These are phyloP conservation scores for Hebeloma cylindrosporum DNA, from an alignment of 768 basidiomycete genomes.

Conservation along the genomic window DNA sequence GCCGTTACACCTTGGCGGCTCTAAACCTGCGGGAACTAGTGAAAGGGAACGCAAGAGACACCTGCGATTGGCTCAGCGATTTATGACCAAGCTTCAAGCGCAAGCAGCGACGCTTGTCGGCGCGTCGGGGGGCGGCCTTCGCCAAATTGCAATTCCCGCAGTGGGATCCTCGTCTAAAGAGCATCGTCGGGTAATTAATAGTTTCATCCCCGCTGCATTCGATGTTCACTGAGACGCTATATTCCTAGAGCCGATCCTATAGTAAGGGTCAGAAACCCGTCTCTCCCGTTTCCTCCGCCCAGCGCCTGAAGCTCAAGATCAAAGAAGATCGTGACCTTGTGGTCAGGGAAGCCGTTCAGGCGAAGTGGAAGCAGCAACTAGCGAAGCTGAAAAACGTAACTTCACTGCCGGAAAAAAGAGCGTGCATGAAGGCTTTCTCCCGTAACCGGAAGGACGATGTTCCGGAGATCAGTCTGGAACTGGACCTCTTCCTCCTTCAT, in stretches of 20 bases:
- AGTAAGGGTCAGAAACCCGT: too few species aligned
- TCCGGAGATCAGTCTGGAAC: conserved; percentile 47
- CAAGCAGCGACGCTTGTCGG: conserved; percentile 67
- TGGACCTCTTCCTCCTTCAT: conserved; percentile 52
- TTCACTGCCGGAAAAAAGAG: conserved; percentile 31
- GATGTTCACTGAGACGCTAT: too few species aligned
- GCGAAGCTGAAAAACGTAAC: conserved; percentile 35
- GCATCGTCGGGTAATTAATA: neutral
- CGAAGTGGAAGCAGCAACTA: conserved; percentile 58
- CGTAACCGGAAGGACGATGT: conserved; percentile 47
- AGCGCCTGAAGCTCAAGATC: conserved; percentile 41
- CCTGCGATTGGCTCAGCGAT: conserved; percentile 50
- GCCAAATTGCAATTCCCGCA: conserved; percentile 53
- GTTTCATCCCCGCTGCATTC: neutral
- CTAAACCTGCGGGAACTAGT: conserved; percentile 26
- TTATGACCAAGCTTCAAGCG: conserved; percentile 55
- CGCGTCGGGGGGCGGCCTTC: conserved; percentile 52
- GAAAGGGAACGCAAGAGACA: conserved; percentile 36
- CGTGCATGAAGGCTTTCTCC: conserved; percentile 35
- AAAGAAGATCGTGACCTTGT: conserved; percentile 43
- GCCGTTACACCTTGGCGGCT: conserved; percentile 55
- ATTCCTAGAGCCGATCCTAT: too few species aligned
- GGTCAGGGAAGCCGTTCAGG: conserved; percentile 35
- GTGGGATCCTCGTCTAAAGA: conserved; percentile 18
- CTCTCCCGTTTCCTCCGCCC: conserved; percentile 23